These are phyloP conservation scores for Colletotrichum acutatum DNA, from an alignment of 2,329 filamentous ascomycete genomes.

Conservation along the genomic window DNA sequence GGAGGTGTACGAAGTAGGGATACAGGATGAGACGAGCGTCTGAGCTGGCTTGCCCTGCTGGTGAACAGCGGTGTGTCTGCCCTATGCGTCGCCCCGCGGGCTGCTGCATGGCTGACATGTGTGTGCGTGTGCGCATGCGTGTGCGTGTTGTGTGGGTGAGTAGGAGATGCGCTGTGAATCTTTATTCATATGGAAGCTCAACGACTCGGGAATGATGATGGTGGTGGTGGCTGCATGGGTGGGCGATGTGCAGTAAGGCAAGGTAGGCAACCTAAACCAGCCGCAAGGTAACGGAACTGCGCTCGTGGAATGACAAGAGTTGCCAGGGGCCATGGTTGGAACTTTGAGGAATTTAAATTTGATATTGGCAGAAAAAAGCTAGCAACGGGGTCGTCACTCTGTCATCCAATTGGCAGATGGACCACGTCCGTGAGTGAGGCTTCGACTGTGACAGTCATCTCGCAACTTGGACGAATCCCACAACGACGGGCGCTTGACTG, in stretches of 20 bases:
- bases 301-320: not conserved
- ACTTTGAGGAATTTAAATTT: not conserved
- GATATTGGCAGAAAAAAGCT: constrained; percentile 1
- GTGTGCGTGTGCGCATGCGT: constrained; percentile 2
- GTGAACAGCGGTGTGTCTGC: constrained; percentile 5
- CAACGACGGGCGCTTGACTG: not conserved
- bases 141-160: not conserved
- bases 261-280: not conserved
- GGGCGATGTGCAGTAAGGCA: not conserved
- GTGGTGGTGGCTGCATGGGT: not conserved
- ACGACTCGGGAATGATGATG: not conserved
- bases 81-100: constrained; percentile 14
- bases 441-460: constrained; percentile 2
- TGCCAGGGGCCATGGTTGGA: not conserved
- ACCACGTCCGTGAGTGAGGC: not conserved
- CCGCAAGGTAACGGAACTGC: not conserved
- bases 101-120: constrained; percentile 24
- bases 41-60: constrained; percentile 1
- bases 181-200: not conserved
- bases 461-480: not conserved
- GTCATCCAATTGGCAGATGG: not conserved
- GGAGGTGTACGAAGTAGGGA: too few relatives aligned
- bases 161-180: not conserved
- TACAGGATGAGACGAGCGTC: constrained; percentile 22
- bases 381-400: not conserved